Base-by-base conservation (phyloP, 306 rosid genomes). In the Morella rubra region DNA sequence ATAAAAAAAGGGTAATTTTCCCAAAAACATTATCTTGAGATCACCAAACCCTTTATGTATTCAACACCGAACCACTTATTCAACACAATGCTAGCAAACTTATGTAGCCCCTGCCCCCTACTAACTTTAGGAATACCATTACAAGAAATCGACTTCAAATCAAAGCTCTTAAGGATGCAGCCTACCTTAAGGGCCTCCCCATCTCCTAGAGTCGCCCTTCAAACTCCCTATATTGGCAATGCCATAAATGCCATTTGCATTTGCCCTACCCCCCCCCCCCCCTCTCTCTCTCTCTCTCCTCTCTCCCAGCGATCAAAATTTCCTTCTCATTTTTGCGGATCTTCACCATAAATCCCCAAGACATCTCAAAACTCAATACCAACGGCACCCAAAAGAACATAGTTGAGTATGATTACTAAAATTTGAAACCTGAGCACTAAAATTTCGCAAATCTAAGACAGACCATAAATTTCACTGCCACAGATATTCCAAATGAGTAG, bases 401-500 rank as follows among this genome's bases (percentile, higher is more conserved):
- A 58, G 9, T 20, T 4, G 4, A 58, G 13, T 5, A 58, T 22
- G 64, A 15, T 58, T 9, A 22, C 32, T 20, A 22, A 58, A 22
- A 9, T 54, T 54, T 54, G 20, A 4, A n/a, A n/a, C 27, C 7
- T 4, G 53, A 49, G 53, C 15, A 12, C 53, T 15, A 49, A 16
- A 12, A 49, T 22, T 58, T 22, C 16, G 37, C 50, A 70, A 62
- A 76, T 44, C 58, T 8, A 80, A n/a, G 58, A 60, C 14, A 68
- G 49, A 53, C 62, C 69, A 61, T 52, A 40, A 19, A 20, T 77
- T 70, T 61, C 11, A 65, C 15, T 22, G 46, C 60, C 10, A 10
- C 44, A 70, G 22, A 41, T 22, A 50, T 41, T 22, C 73, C 24
- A 5, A 49, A 9, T 49, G 16, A 49, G 53, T 49, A 49, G 53